Percentiles rank a stretch among this genome's conserved stretches.
Conservation (phyloP, 495 filamentous ascomycete species). For the Tuber melanosporum region DNA sequence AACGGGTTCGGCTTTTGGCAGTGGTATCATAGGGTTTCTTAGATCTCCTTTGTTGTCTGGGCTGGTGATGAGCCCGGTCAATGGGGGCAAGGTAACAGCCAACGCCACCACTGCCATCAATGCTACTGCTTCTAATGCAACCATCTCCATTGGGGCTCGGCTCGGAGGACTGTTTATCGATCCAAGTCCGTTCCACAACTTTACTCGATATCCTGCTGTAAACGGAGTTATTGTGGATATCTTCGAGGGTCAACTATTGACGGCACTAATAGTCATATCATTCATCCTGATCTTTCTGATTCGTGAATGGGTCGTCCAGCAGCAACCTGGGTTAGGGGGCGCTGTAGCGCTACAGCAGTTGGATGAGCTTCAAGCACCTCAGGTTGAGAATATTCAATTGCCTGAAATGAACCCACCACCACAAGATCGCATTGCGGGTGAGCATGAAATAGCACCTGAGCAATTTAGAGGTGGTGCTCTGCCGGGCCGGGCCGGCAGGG, state of each 20-base stretch:
- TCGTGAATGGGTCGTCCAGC: conserved; percentile 95
- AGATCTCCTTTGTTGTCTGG: conserved; percentile 22
- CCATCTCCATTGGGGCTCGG: background rate
- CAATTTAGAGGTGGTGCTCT: conserved; percentile 11
- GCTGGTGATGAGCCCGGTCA: conserved; percentile 35
- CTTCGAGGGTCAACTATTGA: conserved; percentile 89
- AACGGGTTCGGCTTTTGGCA: conserved; percentile 30
- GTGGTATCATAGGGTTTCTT: conserved; percentile 33
- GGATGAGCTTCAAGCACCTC: conserved; percentile 47
- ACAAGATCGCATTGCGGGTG: conserved; percentile 21
- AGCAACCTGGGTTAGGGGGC: conserved; percentile 66
- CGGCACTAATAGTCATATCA: conserved; percentile 75
- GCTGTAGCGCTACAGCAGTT: conserved; percentile 42
- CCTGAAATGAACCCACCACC: conserved; percentile 40
- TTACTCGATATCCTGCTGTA: conserved; percentile 65
- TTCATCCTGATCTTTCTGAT: conserved; percentile 96
- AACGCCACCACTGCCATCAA: conserved; percentile 18
- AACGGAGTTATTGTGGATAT: conserved; percentile 69
- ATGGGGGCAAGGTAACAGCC: conserved; percentile 20
- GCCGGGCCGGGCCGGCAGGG: conserved; percentile 15
- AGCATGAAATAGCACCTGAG: conserved; percentile 11
- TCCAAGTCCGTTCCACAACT: conserved; percentile 45
- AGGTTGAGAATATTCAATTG: conserved; percentile 15
- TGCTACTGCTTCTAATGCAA: conserved; percentile 18
- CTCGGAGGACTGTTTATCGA: conserved; percentile 37